Evolutionary conservation across 2,329 filamentous ascomycete species (phyloP), one percentile per base, ranked within the genome.

Genomic region (Epichloe gansuensis): DNA sequence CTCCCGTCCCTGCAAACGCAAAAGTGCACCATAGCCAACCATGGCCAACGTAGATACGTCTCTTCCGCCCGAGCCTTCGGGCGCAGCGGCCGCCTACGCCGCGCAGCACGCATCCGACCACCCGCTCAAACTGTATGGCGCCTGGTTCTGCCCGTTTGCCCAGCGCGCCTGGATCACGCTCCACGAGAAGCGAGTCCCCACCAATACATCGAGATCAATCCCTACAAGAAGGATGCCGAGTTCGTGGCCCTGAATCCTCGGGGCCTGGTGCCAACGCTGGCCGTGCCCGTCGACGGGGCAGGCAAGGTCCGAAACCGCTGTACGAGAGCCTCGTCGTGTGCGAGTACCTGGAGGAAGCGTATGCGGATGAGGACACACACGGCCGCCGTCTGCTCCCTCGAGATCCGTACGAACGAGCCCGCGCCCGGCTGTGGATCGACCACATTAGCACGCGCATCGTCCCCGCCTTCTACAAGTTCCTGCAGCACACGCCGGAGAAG

Each of bases 181-280:
- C 11, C 77, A 82, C 61, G 86, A 90, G 64, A 90, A 91, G 65
- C 68, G 74, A 2, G 84, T 89, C 34, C 77, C 15, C 84, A 91
- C 64, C 82, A 90, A 68, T 88, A 88, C 65, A 74, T 86, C 57
- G 83, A 88, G 71, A 83, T 89, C 54, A 89, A 90, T 65, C 86
- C 86, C 0, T 90, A 90, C 71, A 72, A 82, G 65, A 91, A 91
- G 62, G 81, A 80, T 0, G 67, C 77, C 3, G 81, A 77, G 1
- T 82, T 90, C 31, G 72, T 91, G 23, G 73, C 75, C 8, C 72
- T 91, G 56, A 91, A 91, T 62, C 86, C 86, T 0, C 78, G 85
- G 12, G 86, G 86, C 1, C 73, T 91, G 1, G 83, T 91, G 1
- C 88, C 87, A 0, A 89, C 86, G 0, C 72, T 91, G 1, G 75